These are phyloP conservation scores for Oleoguttula mirabilis DNA, from an alignment of 495 filamentous ascomycete species.

Conservation along the genomic window DNA sequence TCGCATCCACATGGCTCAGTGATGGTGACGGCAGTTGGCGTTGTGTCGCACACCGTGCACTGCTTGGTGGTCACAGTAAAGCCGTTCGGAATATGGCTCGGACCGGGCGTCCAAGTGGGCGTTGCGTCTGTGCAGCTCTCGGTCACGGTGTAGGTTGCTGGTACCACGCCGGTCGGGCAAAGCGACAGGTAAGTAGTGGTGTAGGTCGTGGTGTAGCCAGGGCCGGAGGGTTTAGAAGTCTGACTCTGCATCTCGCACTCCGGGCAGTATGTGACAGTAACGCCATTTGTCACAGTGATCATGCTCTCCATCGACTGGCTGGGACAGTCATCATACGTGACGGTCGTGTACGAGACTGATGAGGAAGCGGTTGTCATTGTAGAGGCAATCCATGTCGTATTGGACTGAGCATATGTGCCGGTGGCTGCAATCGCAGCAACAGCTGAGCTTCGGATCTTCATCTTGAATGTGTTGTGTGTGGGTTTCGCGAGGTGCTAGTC, in stretches of 20 bases:
- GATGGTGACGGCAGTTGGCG: constrained; percentile 29
- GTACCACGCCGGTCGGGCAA: constrained; percentile 31
- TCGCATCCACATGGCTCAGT: constrained; percentile 26
- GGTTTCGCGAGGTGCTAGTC: neutral
- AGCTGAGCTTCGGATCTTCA: constrained; percentile 13
- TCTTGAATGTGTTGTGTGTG: constrained; percentile 4
- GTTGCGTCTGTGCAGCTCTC: constrained; percentile 30
- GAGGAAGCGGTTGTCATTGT: neutral
- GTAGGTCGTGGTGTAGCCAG: constrained; percentile 33
- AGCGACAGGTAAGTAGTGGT: constrained; percentile 31
- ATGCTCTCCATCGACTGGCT: constrained; percentile 6
- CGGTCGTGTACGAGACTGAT: constrained; percentile 11
- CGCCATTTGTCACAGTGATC: constrained; percentile 18
- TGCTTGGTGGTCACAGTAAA: constrained; percentile 39
- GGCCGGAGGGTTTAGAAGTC: neutral
- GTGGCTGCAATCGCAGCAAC: constrained; percentile 11
- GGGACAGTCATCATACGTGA: constrained; percentile 14
- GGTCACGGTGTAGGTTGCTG: constrained; percentile 37
- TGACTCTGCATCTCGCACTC: constrained; percentile 10
- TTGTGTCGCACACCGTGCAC: constrained; percentile 33
- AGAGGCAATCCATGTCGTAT: neutral
- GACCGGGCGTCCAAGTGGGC: constrained; percentile 22
- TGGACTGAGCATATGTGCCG: constrained; percentile 11
- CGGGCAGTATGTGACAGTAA: constrained; percentile 20
- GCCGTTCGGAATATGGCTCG: constrained; percentile 28